phyloP scores from a whole-genome alignment of 2,329 filamentous ascomycete genomes.

The Hawksworthiomyces lignivorus region DNA sequence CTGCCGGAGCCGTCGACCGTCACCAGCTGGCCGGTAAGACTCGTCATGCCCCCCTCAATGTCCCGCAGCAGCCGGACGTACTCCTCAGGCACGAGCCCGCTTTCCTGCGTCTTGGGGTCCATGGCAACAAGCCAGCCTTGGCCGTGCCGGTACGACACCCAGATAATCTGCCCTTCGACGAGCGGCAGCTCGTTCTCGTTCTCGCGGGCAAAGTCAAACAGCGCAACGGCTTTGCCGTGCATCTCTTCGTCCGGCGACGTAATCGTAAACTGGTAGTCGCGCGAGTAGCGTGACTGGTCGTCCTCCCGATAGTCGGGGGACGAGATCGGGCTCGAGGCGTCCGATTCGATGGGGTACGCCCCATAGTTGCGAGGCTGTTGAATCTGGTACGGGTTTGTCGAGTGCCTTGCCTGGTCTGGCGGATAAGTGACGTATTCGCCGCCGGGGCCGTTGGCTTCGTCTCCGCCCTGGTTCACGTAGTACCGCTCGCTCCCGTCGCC shows the following conservation, averaged over 20 bases:
- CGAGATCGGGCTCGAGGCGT: constrained; percentile 50
- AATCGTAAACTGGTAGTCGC: constrained; percentile 91
- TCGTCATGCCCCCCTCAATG: constrained; percentile 82
- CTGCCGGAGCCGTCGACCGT: constrained; percentile 39
- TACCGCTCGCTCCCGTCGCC: constrained; percentile 68
- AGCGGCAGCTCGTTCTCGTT: constrained; percentile 94
- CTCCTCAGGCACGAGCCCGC: constrained; percentile 89
- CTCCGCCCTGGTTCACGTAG: constrained; percentile 61
- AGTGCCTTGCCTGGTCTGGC: constrained; percentile 53
- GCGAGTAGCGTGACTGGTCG: constrained; percentile 74
- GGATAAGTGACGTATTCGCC: constrained; percentile 78
- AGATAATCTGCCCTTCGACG: constrained; percentile 90
- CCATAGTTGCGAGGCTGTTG: constrained; percentile 40
- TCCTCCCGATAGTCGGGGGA: constrained; percentile 51
- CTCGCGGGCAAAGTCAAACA: constrained; percentile 91
- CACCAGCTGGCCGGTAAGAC: constrained; percentile 50
- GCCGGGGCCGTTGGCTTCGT: constrained; percentile 68
- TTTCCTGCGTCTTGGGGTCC: constrained; percentile 89
- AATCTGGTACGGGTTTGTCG: constrained; percentile 39
- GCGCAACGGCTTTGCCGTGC: constrained; percentile 89
- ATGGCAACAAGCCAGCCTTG: constrained; percentile 97
- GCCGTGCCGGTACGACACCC: constrained; percentile 91
- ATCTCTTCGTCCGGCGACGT: constrained; percentile 95
- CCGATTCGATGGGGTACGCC: constrained; percentile 45
- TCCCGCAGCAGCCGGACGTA: constrained; percentile 89